Percentiles rank a stretch among this genome's conserved stretches.
These are phyloP conservation scores for Epicoccum sorghinum DNA, from an alignment of 2,329 filamentous ascomycete species.

Conservation along the genomic window DNA sequence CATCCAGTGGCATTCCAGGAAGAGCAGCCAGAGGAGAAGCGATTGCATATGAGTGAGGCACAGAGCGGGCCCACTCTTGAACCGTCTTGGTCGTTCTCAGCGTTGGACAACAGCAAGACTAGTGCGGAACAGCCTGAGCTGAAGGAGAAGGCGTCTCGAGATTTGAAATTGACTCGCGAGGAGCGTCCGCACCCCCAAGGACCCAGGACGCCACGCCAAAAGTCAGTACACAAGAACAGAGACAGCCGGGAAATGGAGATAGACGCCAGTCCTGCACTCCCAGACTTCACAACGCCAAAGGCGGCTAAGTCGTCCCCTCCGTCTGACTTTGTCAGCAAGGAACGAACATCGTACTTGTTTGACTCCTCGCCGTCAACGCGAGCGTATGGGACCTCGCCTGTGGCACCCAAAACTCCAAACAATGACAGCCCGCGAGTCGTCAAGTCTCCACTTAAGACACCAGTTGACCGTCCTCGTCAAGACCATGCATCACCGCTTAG, in stretches of 20 bases:
- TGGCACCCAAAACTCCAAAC: constrained; percentile 26
- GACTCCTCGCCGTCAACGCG: constrained; percentile 47
- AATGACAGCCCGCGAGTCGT: constrained; percentile 17
- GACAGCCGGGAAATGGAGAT: constrained; percentile 15
- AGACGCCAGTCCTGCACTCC: constrained; percentile 37
- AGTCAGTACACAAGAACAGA: constrained; percentile 11
- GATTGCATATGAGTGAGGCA: constrained; percentile 34
- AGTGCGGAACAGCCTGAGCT: constrained; percentile 50
- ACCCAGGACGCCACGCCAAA: constrained; percentile 25
- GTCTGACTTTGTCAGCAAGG: constrained; percentile 44
- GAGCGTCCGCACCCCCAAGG: constrained; percentile 32
- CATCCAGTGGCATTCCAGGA: constrained; percentile 41
- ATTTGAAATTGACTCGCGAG: constrained; percentile 1
- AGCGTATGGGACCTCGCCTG: constrained; percentile 38
- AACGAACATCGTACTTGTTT: constrained; percentile 45
- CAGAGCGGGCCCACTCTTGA: constrained; percentile 21
- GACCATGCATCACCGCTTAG: constrained; percentile 20
- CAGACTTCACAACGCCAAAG: constrained; percentile 22
- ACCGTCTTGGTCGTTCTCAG: constrained; percentile 46
- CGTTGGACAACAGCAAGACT: constrained; percentile 54
- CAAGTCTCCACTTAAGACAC: constrained; percentile 20
- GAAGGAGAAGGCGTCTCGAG: constrained; percentile 25
- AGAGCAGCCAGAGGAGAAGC: constrained; percentile 44
- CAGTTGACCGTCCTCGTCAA: constrained; percentile 7
- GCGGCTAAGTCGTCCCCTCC: constrained; percentile 32